Percentiles rank a stretch among this genome's conserved stretches.
Evolutionary conservation across 2,329 filamentous ascomycete genomes (phyloP).

Genomic region (Colletotrichum echinochloae): DNA sequence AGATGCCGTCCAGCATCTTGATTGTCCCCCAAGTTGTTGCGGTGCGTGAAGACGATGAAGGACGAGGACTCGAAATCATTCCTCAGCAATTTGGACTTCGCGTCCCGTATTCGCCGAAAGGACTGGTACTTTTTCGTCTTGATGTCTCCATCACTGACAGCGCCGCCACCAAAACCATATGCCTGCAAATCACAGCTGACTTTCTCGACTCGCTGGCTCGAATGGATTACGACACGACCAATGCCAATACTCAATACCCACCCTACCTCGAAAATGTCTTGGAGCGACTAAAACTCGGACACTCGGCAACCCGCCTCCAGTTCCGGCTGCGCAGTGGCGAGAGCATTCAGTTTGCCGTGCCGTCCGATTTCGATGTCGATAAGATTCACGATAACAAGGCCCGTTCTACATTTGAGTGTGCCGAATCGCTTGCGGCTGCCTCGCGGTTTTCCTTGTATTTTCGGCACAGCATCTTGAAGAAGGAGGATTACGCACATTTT

Average conservation of each 20-base stretch:
- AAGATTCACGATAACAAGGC: not conserved
- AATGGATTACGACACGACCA: not conserved
- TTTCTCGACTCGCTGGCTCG: not conserved
- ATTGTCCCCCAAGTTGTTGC: not conserved
- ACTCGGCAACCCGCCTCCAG: conserved; percentile 15
- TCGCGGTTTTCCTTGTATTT: conserved; percentile 27
- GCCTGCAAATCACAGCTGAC: conserved; percentile 1
- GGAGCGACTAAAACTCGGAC: not conserved
- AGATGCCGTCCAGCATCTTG: conserved; percentile 5
- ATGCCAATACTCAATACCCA: not conserved
- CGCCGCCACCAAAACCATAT: not conserved
- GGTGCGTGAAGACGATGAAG: conserved; percentile 18
- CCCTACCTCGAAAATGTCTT: not conserved
- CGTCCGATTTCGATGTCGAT: not conserved
- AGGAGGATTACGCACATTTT: not conserved
- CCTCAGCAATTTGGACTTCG: conserved; percentile 5
- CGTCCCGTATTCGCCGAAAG: not conserved
- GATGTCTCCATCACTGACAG: not conserved
- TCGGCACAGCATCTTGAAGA: conserved; percentile 12
- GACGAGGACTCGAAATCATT: not conserved
- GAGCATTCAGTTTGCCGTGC: conserved; percentile 2
- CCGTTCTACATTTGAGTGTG: not conserved
- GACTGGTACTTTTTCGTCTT: conserved; percentile 6
- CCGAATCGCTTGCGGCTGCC: conserved; percentile 7
- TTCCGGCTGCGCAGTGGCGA: conserved; percentile 5